These are phyloP conservation scores for Gastrodia elata DNA, from an alignment of 106 monocot genomes.

Conservation along the genomic window DNA sequence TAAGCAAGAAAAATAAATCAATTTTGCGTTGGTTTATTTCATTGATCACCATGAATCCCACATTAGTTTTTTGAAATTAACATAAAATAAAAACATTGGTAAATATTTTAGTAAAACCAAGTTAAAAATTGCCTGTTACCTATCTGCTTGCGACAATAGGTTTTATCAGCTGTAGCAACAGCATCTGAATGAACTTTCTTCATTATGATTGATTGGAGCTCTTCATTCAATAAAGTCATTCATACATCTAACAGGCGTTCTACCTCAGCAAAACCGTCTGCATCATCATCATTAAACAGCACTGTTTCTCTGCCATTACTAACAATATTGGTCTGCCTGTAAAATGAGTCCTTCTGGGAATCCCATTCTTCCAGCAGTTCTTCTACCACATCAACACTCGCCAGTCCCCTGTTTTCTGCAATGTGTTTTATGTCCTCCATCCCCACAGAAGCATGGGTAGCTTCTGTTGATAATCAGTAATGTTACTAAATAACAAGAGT, in stretches of 20 bases:
- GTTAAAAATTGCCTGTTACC: no score
- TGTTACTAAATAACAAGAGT: neutral
- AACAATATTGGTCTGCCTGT: constrained; percentile 46
- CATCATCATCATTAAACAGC: constrained; percentile 30
- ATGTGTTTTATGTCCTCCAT: constrained; percentile 54
- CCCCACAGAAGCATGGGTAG: constrained; percentile 18
- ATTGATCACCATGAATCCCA: no score
- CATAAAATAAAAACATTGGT: no score
- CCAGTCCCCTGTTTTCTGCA: constrained; percentile 20
- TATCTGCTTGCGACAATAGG: no score
- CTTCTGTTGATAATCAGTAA: constrained; percentile 25
- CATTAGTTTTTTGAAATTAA: no score
- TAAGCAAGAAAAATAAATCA: no score
- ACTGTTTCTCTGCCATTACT: constrained; percentile 17
- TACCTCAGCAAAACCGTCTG: constrained; percentile 44
- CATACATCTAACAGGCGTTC: constrained; percentile 30
- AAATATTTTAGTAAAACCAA: no score
- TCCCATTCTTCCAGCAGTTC: constrained; percentile 51
- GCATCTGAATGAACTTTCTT: no score
- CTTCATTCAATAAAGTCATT: no score
- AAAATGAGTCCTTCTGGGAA: constrained; percentile 50
- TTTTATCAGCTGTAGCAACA: no score
- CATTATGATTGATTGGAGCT: no score
- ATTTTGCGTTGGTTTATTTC: no score
- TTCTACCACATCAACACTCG: constrained; percentile 29